Conservation (phyloP, 768 basidiomycete genomes). For the Leccinum aurantiacum region DNA sequence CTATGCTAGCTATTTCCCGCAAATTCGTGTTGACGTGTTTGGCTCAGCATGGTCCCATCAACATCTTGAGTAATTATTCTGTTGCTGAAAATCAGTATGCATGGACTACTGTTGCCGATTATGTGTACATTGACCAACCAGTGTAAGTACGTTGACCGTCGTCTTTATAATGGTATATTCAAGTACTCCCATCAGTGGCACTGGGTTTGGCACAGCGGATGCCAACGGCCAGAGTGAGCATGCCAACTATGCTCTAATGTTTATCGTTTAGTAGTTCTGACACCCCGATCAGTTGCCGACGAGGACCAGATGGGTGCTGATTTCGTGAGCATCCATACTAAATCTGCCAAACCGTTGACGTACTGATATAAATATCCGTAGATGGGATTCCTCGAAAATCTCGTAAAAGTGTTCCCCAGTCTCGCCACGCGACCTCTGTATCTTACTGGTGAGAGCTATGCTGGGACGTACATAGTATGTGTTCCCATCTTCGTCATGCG, state of each 20-base stretch:
- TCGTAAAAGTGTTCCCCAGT: constrained; percentile 72
- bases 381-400: constrained; percentile 70
- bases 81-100: no score
- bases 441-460: constrained; percentile 75
- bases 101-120: no score
- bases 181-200: constrained; percentile 39
- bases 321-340: constrained; percentile 34
- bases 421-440: constrained; percentile 63
- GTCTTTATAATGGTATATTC: no score
- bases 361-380: constrained; percentile 25
- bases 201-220: constrained; percentile 64
- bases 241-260: not conserved
- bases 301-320: constrained; percentile 61
- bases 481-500: constrained; percentile 27
- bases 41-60: no score
- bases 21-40: no score
- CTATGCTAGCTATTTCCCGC: no score
- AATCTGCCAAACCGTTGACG: not conserved
- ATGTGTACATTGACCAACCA: no score
- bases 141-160: no score
- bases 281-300: constrained; percentile 42
- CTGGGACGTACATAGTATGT: constrained; percentile 65
- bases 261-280: not conserved
- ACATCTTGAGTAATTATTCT: no score
- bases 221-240: constrained; percentile 51